Evolutionary conservation across 2,329 filamentous ascomycete genomes (phyloP).

Genomic region (Neofusicoccum ribis): DNA sequence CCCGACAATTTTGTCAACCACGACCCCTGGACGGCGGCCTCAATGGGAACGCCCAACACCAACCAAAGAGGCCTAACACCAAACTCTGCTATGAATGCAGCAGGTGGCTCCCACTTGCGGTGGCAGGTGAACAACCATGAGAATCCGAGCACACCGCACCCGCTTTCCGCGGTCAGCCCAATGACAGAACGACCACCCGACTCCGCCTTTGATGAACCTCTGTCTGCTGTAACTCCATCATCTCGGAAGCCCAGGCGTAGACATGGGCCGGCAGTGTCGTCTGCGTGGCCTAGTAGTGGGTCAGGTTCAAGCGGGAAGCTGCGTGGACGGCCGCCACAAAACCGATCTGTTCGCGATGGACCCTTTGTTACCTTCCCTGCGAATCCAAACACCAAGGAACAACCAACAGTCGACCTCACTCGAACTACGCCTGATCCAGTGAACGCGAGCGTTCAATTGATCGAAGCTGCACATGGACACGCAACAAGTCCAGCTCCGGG

Average conservation of each 20-base stretch:
- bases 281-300: slow-evolving; percentile 76
- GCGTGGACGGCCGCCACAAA: slow-evolving; percentile 76
- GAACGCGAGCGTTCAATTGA: slow-evolving; percentile 31
- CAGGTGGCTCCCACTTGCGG: slow-evolving; percentile 42
- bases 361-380: slow-evolving; percentile 70
- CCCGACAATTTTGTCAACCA: slow-evolving; percentile 49
- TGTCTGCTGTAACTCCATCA: slow-evolving; percentile 68
- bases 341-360: slow-evolving; percentile 64
- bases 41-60: slow-evolving; percentile 37
- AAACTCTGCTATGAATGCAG: slow-evolving; percentile 45
- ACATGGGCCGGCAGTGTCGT: slow-evolving; percentile 85
- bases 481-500: slow-evolving; percentile 24
- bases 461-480: slow-evolving; percentile 14
- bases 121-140: slow-evolving; percentile 58
- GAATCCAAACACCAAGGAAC: slow-evolving; percentile 54
- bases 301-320: slow-evolving; percentile 67
- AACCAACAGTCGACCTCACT: slow-evolving; percentile 47
- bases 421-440: slow-evolving; percentile 44
- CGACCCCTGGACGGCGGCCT: slow-evolving; percentile 49
- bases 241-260: slow-evolving; percentile 58
- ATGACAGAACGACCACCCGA: slow-evolving; percentile 52
- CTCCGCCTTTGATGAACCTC: slow-evolving; percentile 60
- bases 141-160: slow-evolving; percentile 68
- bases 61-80: slow-evolving; percentile 34
- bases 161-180: slow-evolving; percentile 76